Evolutionary conservation across 2,329 filamentous ascomycete species (phyloP), one percentile per base, ranked within the genome.

Genomic region (Didymella keratinophila): DNA sequence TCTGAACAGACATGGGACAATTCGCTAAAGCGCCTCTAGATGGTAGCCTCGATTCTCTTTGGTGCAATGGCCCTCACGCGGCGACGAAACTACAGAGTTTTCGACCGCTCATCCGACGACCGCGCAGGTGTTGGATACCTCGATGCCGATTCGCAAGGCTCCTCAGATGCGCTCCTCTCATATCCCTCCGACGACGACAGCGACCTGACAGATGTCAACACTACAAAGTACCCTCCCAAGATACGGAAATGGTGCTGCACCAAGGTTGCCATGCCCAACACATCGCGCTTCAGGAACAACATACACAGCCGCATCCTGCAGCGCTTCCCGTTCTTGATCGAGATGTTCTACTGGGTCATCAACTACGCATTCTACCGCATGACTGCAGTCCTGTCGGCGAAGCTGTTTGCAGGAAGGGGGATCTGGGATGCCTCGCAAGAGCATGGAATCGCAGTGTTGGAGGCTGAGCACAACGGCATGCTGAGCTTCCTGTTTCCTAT

Each of bases 341-440:
- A 90, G 74, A 90, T 90, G 86, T 89, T 90, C 73, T 90, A 90
- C 78, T 90, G 88, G 88, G 81, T 83, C 42, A 80, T 90, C 65
- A 89, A 87, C 68, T 84, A 87, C 63, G 79, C 83, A 44, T 87
- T 88, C 70, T 90, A 90, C 76, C 80, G 83, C 36, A 78, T 86
- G 73, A 88, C 86, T 8, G 82, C 84, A 16, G 77, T 82, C 16
- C 72, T 82, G 7, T 82, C 84, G 2, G 79, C 83, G 56, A 73
- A 74, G 46, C 76, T 84, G 53, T 86, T 85, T 56, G 82, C 83
- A 34, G 80, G 82, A 43, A 79, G 80, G 16, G 79, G 78, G 12
- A 82, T 86, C 28, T 86, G 84, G 80, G 78, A 85, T 52, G 79
- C 83, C 20, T 83, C 85, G 1, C 81, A 86, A 69, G 78, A 79